phyloP scores from a whole-genome alignment of 176 grass and related monocot species.

The Triticum urartu region DNA sequence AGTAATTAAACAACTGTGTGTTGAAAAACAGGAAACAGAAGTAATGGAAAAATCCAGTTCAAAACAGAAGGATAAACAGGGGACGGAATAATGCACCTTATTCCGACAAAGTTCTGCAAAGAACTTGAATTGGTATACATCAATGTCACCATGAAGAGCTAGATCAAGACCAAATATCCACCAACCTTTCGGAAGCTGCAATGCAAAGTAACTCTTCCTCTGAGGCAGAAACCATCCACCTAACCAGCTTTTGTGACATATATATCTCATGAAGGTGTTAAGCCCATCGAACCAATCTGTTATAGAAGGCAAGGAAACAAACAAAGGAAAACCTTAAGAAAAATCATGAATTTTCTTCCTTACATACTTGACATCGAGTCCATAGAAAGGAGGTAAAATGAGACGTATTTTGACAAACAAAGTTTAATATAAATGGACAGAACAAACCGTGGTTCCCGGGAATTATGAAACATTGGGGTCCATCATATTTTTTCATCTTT shows the following conservation, averaged over 20 bases:
- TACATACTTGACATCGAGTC: slow-evolving; percentile 2
- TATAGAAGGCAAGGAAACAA: slow-evolving; percentile 11
- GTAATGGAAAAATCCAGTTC: slow-evolving; percentile 18
- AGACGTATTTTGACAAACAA: slow-evolving; percentile 26
- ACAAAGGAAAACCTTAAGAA: slow-evolving; percentile 16
- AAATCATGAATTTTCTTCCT: slow-evolving; percentile 18
- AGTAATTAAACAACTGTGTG: slow-evolving; percentile 7
- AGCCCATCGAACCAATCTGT: slow-evolving; percentile 98
- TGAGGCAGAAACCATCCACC: slow-evolving; percentile 97
- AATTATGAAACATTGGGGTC: slow-evolving; percentile 96
- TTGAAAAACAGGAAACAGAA: background rate
- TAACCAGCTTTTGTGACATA: slow-evolving; percentile 96
- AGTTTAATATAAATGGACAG: slow-evolving; percentile 9
- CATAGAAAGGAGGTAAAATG: slow-evolving; percentile 18
- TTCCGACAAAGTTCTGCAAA: slow-evolving; percentile 70
- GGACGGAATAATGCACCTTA: slow-evolving; percentile 56
- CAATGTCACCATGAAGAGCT: slow-evolving; percentile 90
- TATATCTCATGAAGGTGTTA: slow-evolving; percentile 91
- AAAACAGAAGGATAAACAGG: slow-evolving; percentile 8
- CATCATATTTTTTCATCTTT: slow-evolving; percentile 69
- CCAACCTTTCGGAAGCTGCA: slow-evolving; percentile 87
- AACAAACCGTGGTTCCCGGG: slow-evolving; percentile 87
- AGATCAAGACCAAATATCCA: slow-evolving; percentile 99
- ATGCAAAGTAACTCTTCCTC: slow-evolving; percentile 94
- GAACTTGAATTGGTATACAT: slow-evolving; percentile 97